Evolutionary conservation across 2,329 filamentous ascomycete genomes (phyloP).

Genomic region (Didymellaceae sp.): DNA sequence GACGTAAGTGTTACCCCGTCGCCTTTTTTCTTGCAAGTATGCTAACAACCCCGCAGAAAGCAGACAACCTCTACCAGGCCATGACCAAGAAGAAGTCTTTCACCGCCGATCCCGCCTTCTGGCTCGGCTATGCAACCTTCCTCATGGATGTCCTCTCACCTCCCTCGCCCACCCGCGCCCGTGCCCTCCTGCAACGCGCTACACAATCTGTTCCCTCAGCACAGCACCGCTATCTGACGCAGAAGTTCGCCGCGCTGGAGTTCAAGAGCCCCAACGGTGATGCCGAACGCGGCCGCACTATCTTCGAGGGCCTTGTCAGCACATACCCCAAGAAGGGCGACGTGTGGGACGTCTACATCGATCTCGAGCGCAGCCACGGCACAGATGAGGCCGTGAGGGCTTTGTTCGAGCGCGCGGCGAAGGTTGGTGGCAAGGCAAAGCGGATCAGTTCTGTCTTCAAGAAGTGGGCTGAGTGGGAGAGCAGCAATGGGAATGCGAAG

Average conservation of each 20-base stretch:
- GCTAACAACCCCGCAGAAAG: slow-evolving; percentile 66
- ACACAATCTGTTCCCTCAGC: slow-evolving; percentile 78
- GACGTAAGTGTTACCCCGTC: slow-evolving; percentile 64
- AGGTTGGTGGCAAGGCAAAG: slow-evolving; percentile 72
- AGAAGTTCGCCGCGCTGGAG: slow-evolving; percentile 90
- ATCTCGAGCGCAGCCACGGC: slow-evolving; percentile 74
- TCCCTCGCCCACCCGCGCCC: slow-evolving; percentile 76
- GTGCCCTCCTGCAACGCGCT: slow-evolving; percentile 80
- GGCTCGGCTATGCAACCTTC: slow-evolving; percentile 95
- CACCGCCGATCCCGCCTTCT: slow-evolving; percentile 78
- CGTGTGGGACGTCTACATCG: slow-evolving; percentile 89
- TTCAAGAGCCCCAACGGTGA: slow-evolving; percentile 85
- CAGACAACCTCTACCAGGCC: slow-evolving; percentile 83
- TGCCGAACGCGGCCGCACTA: slow-evolving; percentile 87
- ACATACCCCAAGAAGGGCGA: slow-evolving; percentile 90
- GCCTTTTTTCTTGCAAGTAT: neutral
- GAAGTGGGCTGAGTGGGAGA: slow-evolving; percentile 90
- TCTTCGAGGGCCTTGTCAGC: slow-evolving; percentile 86
- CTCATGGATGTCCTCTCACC: slow-evolving; percentile 75
- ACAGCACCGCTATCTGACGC: slow-evolving; percentile 75
- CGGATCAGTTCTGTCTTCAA: slow-evolving; percentile 89
- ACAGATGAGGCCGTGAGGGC: slow-evolving; percentile 68
- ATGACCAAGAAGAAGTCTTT: slow-evolving; percentile 86
- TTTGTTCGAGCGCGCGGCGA: slow-evolving; percentile 81
- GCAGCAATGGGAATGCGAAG: slow-evolving; percentile 70